These are phyloP conservation scores for Acrasis kona DNA, from an alignment of 78 protist genomes.

Conservation along the genomic window DNA sequence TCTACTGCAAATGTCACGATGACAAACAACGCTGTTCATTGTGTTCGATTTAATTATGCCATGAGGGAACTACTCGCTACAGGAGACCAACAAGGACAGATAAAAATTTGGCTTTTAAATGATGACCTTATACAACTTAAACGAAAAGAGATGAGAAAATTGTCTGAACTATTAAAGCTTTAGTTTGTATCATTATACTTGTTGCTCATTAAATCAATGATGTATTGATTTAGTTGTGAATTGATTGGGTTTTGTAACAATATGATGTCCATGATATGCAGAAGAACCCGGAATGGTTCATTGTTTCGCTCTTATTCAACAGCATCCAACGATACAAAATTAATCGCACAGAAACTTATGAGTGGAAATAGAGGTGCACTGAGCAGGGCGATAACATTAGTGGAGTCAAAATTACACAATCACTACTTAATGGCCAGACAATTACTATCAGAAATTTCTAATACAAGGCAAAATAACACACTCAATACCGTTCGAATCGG, in stretches of 20 bases:
- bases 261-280: too few species aligned
- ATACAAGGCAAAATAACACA: neutral
- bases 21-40: too few species aligned
- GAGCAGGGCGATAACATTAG: neutral
- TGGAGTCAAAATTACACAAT: neutral
- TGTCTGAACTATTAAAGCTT: too few species aligned
- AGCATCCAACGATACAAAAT: neutral
- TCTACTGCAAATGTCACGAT: too few species aligned
- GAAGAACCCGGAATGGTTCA: neutral
- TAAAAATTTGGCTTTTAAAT: too few species aligned
- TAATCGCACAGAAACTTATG: neutral
- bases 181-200: too few species aligned
- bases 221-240: neutral
- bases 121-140: too few species aligned
- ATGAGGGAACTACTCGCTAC: too few species aligned
- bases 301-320: neutral
- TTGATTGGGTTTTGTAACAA: neutral
- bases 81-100: too few species aligned
- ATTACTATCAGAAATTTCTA: neutral
- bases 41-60: too few species aligned
- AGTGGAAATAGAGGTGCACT: neutral
- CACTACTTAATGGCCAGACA: neutral
- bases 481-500: neutral
- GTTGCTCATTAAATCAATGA: neutral
- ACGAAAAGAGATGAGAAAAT: too few species aligned